phyloP scores from a whole-genome alignment of 192 early-diverging fungal genomes.

The Coemansia javaensis region DNA sequence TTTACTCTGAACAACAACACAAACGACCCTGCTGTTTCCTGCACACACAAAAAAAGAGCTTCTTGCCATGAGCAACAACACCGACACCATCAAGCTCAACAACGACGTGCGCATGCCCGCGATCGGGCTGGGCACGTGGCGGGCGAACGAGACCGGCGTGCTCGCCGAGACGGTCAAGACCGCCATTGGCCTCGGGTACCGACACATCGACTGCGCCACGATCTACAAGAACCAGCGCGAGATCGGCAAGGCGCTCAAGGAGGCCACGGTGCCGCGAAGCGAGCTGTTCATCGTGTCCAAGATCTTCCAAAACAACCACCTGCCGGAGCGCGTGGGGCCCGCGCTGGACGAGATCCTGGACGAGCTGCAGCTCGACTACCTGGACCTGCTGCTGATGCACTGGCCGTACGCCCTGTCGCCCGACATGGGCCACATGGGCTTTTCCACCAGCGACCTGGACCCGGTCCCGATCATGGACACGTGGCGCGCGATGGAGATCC shows the following conservation, averaged over 20 bases:
- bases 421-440: slow-evolving; percentile 16
- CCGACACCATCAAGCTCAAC: slow-evolving; percentile 55
- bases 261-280: slow-evolving; percentile 59
- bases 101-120: slow-evolving; percentile 61
- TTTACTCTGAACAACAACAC: too few relatives aligned
- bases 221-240: slow-evolving; percentile 75
- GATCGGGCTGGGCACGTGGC: slow-evolving; percentile 65
- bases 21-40: too few relatives aligned
- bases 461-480: slow-evolving; percentile 63
- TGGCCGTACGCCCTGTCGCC: slow-evolving; percentile 69
- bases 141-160: slow-evolving; percentile 51
- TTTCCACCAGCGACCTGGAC: slow-evolving; percentile 39
- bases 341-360: slow-evolving; percentile 62
- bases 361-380: slow-evolving; percentile 66
- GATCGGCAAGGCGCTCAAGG: slow-evolving; percentile 66
- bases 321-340: slow-evolving; percentile 55
- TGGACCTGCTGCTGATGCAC: slow-evolving; percentile 83
- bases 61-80: too few relatives aligned
- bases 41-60: too few relatives aligned
- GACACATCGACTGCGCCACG: slow-evolving; percentile 67
- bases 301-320: slow-evolving; percentile 64
- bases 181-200: slow-evolving; percentile 64
- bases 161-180: slow-evolving; percentile 56
- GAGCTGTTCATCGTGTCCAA: slow-evolving; percentile 79
- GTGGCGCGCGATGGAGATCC: slow-evolving; percentile 77